phyloP scores from a whole-genome alignment of 2,329 filamentous ascomycete species.

The Fusarium mangiferae region DNA sequence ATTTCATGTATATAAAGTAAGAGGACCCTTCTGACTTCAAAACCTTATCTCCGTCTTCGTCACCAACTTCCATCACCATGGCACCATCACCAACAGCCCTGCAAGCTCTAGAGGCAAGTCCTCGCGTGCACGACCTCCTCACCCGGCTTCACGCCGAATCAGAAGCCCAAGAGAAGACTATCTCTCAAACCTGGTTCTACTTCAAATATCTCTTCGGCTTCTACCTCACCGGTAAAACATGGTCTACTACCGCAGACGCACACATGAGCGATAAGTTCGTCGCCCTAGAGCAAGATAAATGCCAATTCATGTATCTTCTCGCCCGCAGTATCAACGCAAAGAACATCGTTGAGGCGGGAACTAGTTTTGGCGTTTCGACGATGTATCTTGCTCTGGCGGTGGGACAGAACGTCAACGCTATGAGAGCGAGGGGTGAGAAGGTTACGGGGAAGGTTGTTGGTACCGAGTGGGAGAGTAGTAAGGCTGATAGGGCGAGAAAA shows the following conservation, averaged over 20 bases:
- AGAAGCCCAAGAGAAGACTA: conserved; percentile 39
- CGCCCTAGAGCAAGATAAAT: conserved; percentile 68
- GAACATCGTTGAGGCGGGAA: conserved; percentile 70
- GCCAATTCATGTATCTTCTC: conserved; percentile 65
- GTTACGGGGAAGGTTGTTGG: conserved; percentile 58
- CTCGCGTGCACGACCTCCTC: conserved; percentile 43
- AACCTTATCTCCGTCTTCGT: not conserved
- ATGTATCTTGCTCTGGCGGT: conserved; percentile 71
- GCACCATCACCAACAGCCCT: conserved; percentile 30
- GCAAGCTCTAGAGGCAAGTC: conserved; percentile 39
- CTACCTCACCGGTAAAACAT: conserved; percentile 41
- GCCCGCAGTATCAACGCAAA: conserved; percentile 59
- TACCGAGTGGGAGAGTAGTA: conserved; percentile 67
- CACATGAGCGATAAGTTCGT: conserved; percentile 68
- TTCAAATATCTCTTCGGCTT: conserved; percentile 34
- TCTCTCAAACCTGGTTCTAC: conserved; percentile 44
- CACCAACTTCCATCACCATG: conserved; percentile 8
- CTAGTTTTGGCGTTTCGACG: conserved; percentile 70
- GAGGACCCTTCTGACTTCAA: not conserved
- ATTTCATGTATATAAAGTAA: not conserved
- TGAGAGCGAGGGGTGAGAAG: conserved; percentile 30
- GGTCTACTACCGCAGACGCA: conserved; percentile 44
- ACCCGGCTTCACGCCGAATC: conserved; percentile 43
- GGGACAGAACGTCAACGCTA: conserved; percentile 54
- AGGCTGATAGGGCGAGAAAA: conserved; percentile 61